Evolutionary conservation across 768 basidiomycete genomes (phyloP), one percentile per base, ranked within the genome.

Genomic region (Lactarius hatsudake): DNA sequence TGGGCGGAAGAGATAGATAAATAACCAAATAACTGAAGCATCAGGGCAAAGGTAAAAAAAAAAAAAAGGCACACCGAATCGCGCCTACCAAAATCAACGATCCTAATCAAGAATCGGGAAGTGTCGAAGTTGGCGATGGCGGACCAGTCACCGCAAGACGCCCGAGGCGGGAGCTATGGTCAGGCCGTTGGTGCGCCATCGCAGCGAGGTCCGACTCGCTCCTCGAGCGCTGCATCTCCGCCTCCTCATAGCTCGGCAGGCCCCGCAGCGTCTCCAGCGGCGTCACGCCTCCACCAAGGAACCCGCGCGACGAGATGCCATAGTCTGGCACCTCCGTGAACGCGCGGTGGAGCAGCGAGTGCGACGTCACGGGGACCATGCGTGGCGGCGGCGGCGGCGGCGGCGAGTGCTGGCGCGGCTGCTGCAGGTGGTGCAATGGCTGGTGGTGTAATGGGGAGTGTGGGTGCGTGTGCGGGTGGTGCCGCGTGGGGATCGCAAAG

Each of bases 281-380:
- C 12, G 90, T 87, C n/a, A 96, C 88, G 6, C 95, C 85, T 8
- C 95, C 85, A 6, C 95, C 95, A 32, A 96, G 82, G 77, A 96
- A 96, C 7, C 94, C 95, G 17, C 90, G 81, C 68, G 89, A 86
- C 3, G 96, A 93, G 56, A 92, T 83, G 23, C 83, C 83, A 76
- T 98, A 98, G 71, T 91, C 87, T 1, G 96, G 96, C 20, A 97
- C 91, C 79, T 83, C 86, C 70, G 84, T 91, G 72, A 86, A 88
- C 57, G 86, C 85, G 26, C 87, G 82, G 69, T 86, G 85, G 65
- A 89, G 78, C 69, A 85, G 69, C 69, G 76, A 64, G 20, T 60
- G 69, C 61, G 57, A 71, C 67, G 63, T 62, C 45, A 68, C 69
- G 28, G 26, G 42, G 26, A 71, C 45, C 23, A 69, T 56, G 58